phyloP scores from a whole-genome alignment of 2,329 filamentous ascomycete genomes.

The Alternaria sp. region DNA sequence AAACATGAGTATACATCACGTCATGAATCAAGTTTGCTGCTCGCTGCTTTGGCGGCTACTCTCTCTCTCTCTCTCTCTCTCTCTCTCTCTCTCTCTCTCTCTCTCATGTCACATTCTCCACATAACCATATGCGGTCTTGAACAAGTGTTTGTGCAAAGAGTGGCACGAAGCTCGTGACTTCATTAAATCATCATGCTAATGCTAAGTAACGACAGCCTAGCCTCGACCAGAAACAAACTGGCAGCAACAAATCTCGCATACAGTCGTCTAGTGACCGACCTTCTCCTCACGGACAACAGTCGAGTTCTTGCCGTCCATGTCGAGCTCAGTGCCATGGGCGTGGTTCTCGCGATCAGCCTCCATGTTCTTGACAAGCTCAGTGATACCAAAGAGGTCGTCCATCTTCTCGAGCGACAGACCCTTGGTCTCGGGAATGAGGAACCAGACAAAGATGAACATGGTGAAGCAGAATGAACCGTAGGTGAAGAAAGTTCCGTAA shows the following conservation, averaged over 20 bases:
- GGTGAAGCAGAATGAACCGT: conserved; percentile 69
- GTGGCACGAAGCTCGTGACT: conserved; percentile 26
- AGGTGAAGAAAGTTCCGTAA: conserved; percentile 73
- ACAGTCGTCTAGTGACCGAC: conserved; percentile 17
- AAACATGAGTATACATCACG: conserved; percentile 5
- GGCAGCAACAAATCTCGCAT: neutral
- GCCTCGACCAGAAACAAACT: neutral
- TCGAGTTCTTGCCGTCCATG: conserved; percentile 41
- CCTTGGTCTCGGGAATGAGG: conserved; percentile 77
- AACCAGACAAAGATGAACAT: conserved; percentile 74
- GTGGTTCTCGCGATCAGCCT: conserved; percentile 43
- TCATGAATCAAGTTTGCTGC: neutral
- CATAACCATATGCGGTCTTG: neutral
- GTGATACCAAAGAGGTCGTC: conserved; percentile 71
- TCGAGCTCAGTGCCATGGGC: conserved; percentile 32
- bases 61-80: too few relatives aligned
- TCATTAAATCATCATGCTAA: conserved; percentile 18
- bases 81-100: neutral
- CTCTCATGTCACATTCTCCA: neutral
- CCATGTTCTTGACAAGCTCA: conserved; percentile 53
- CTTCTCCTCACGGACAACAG: conserved; percentile 36
- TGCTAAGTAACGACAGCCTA: neutral
- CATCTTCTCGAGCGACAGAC: conserved; percentile 69
- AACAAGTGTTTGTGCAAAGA: conserved; percentile 12
- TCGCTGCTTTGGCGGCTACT: neutral